Base-by-base conservation (phyloP, 805 yeast genomes). In the Ogataea allantospora region DNA sequence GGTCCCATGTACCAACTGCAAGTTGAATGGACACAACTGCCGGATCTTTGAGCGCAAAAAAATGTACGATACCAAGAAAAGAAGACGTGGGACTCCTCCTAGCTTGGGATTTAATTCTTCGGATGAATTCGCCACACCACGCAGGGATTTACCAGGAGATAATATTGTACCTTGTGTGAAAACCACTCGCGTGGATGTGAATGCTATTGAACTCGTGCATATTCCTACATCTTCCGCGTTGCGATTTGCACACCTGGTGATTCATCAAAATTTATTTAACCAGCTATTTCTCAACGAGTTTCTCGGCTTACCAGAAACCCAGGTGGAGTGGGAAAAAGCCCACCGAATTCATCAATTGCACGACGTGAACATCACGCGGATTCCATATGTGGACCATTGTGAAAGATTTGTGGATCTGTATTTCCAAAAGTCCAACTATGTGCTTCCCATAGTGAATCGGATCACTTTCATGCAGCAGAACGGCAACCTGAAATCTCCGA, bases 371-470 rank as follows among this genome's bases (percentile, higher is more conserved):
- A 84, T 86, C 2, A 80, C 82, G 51, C 58, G 73, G 32, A 60
- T 83, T 18, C 91, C 91, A 2, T 31, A 38, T 12, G 3, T 27
- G 19, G 44, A 43, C 4, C 24, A 83, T 13, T 71, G 82, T 40
- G 74, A 74, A 47, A 83, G 77, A 46, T 62, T 82, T 38, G 68
- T 83, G 24, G 69, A 76, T 30, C 62, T 71, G 30, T 84, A 71
- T 57, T 83, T 84, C 48, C 72, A 70, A 30, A 73, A 73, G 43
- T 71, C 80, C 25, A 86, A 83, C 52, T 87, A 87, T 1, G 50
- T 72, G 23, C 72, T 80, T 58, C 93, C 93, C 9, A 72, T 82
- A 16, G 64, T 84, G 38, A 78, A 82, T 60, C 64, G 78, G 29
- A 65, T 77, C 0, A 68, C 69, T 47, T 84, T 83, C 56, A 67